Base-by-base conservation (phyloP, 257 asterid species). In the Nicotiana attenuata region DNA sequence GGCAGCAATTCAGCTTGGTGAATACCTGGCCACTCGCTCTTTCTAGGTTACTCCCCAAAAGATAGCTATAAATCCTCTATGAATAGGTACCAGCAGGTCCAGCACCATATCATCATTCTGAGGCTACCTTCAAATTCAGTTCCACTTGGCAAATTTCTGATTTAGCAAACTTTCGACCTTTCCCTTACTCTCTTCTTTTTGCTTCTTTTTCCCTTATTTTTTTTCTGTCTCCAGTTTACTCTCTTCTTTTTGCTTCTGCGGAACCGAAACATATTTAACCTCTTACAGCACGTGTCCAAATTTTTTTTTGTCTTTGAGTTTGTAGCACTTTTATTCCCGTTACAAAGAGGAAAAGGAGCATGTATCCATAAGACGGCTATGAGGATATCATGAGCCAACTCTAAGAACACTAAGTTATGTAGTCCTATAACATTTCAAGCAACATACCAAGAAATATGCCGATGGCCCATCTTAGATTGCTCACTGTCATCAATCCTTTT, bases 381-480 rank as follows among this genome's bases (percentile, higher is more conserved):
- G 52, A 80, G 82, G 60, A 80, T 65, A 45, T 10, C 16, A 53
- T 14, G 29, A 55, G 19, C 10, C 61, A 28, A 69, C 53, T 19
- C 64, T 71, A n/a, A 9, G 33, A 9, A 1, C 13, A 73, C 19
- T 16, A 61, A 19, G 68, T 28, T 11, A 56, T 17, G 10, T 10
- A 55, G 26, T 63, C 38, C 16, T 17, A 7, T 4, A 10, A 56
- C 20, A 69, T 17, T 77, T 35, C 64, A 19, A 71, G 55, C 16
- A 66, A 53, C 90, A 26, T 84, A 93, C 98, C 99, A 95, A 81
- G 98, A 95, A 85, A 95, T 91, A 65, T 95, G 98, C 53, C 97
- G 97, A 87, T 95, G 97, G 7, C 98, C 98, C 99, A 95, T 93
- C 55, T 78, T 84, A 33, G 97, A 89, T 59, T 95, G 93, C 92